Evolutionary conservation across 164 flowering plant species (phyloP).

Genomic region (Stephania japonica): DNA sequence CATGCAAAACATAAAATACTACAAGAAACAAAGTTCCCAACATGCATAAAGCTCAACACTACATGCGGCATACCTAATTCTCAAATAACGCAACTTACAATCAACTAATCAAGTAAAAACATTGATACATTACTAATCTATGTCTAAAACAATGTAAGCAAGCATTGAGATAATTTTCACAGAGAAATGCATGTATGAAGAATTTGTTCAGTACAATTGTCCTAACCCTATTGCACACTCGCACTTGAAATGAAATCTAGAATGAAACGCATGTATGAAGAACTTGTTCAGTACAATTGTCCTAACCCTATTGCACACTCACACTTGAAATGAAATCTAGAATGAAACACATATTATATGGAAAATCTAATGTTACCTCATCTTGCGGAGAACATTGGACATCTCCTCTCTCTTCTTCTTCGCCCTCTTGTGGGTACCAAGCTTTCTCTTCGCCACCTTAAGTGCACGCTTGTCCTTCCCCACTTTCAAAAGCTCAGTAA

Average conservation of each 20-base stretch:
- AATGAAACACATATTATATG: background rate
- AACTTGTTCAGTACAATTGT: background rate
- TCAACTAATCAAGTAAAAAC: too few species aligned
- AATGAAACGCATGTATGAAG: background rate
- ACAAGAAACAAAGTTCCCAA: too few species aligned
- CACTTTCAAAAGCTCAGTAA: conserved; percentile 39
- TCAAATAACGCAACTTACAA: too few species aligned
- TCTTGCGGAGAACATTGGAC: conserved; percentile 41
- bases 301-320: background rate
- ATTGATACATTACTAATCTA: too few species aligned
- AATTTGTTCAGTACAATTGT: background rate
- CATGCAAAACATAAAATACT: too few species aligned
- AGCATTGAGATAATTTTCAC: background rate
- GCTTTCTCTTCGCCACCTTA: conserved; percentile 38
- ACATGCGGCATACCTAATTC: too few species aligned
- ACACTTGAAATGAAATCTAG: background rate
- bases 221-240: background rate
- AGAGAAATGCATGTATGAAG: background rate
- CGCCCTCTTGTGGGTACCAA: conserved; percentile 48
- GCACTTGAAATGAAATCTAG: too few species aligned
- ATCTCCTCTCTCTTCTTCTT: conserved; percentile 45
- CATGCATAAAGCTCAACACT: too few species aligned
- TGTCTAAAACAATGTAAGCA: too few species aligned
- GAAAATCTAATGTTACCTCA: conserved; percentile 22
- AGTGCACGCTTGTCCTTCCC: conserved; percentile 43